Conservation (phyloP, 441 rosid genomes). For the Melastoma candidum region DNA sequence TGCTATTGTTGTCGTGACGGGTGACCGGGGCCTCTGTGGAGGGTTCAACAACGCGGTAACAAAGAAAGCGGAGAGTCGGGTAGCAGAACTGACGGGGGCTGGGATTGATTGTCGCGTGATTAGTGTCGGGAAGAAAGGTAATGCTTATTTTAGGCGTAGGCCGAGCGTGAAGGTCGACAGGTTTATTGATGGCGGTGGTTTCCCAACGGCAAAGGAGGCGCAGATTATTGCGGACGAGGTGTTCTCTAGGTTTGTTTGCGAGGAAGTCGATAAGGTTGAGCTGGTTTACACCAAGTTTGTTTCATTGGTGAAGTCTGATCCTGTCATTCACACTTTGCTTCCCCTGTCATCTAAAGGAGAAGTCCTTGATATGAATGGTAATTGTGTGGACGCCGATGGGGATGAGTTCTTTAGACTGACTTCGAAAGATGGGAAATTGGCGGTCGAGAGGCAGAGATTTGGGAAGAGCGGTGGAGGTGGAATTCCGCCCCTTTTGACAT, state of each 20-base stretch:
- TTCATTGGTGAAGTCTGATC: conserved; percentile 77
- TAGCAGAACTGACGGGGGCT: too few relatives aligned
- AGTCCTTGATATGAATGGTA: conserved; percentile 64
- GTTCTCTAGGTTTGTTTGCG: conserved; percentile 50
- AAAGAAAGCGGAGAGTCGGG: too few relatives aligned
- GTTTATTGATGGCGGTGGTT: conserved; percentile 32
- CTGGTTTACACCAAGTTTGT: conserved; percentile 85
- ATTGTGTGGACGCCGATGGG: conserved; percentile 75
- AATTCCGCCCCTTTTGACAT: conserved; percentile 46
- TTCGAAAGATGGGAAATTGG: conserved; percentile 52
- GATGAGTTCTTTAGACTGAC: conserved; percentile 76
- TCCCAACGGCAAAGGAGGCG: conserved; percentile 64
- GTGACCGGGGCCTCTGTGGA: too few relatives aligned
- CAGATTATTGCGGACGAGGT: conserved; percentile 61
- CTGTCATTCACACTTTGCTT: conserved; percentile 78
- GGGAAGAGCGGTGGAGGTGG: conserved; percentile 15
- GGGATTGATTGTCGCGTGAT: conserved; percentile 18
- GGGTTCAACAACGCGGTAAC: too few relatives aligned
- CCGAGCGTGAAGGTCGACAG: conserved; percentile 36
- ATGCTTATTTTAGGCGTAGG: conserved; percentile 47
- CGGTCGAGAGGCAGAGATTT: conserved; percentile 39
- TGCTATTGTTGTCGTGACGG: too few relatives aligned
- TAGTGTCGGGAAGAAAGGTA: conserved; percentile 65
- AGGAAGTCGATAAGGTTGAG: conserved; percentile 75
- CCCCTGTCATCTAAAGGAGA: conserved; percentile 81